Conservation (phyloP, 169 alveolate genomes). For the Besnoitia besnoiti region DNA sequence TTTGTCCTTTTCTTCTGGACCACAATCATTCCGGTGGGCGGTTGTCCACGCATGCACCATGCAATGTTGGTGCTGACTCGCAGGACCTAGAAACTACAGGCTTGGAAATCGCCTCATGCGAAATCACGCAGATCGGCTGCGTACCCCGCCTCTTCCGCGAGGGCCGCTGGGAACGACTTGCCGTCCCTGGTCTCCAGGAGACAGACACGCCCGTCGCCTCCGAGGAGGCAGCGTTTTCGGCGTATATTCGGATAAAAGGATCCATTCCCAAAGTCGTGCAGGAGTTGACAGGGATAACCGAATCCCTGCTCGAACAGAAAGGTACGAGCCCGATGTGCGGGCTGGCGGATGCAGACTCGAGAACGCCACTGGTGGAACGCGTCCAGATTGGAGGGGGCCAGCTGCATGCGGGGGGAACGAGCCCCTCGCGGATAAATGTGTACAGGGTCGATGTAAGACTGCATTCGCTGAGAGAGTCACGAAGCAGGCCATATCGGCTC, state of each 20-base stretch:
- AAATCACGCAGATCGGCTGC: not conserved
- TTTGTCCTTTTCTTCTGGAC: too few relatives aligned
- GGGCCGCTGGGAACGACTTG: not conserved
- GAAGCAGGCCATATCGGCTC: too few relatives aligned
- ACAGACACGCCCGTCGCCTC: not conserved
- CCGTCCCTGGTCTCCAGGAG: not conserved
- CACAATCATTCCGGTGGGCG: too few relatives aligned
- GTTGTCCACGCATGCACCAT: too few relatives aligned
- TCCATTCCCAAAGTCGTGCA: not conserved
- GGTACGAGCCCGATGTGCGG: not conserved
- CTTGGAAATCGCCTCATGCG: not conserved
- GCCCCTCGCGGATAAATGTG: too few relatives aligned
- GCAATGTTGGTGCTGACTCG: too few relatives aligned
- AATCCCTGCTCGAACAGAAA: not conserved
- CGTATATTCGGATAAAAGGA: not conserved
- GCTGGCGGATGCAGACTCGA: too few relatives aligned
- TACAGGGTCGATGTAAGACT: too few relatives aligned
- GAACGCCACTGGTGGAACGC: too few relatives aligned
- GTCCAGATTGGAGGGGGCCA: too few relatives aligned
- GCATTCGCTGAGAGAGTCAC: too few relatives aligned
- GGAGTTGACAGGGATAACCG: not conserved
- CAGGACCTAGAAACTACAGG: not conserved
- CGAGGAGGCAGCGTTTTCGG: not conserved
- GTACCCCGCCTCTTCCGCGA: not conserved
- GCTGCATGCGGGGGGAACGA: too few relatives aligned